These are phyloP conservation scores for Skeletonema marinoi DNA, from an alignment of 108 stramenopile species.

Conservation along the genomic window DNA sequence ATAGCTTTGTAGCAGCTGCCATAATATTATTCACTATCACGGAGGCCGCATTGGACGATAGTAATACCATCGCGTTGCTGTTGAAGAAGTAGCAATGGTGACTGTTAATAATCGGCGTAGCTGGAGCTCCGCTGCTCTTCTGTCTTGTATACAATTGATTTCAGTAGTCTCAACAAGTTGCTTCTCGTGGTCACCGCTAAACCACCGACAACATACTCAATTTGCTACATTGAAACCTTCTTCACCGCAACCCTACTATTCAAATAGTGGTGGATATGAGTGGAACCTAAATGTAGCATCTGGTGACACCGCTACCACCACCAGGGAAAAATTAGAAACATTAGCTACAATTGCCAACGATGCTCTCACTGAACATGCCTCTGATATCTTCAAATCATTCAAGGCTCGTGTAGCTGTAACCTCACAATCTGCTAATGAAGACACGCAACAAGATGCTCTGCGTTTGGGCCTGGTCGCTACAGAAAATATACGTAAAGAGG, in stretches of 20 bases:
- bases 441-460: background rate
- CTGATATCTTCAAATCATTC: slow-evolving; percentile 19
- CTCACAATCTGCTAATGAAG: slow-evolving; percentile 1
- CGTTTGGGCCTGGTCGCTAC: slow-evolving; percentile 80
- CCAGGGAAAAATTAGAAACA: slow-evolving; percentile 10
- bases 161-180: background rate
- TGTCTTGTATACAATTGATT: background rate
- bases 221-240: background rate
- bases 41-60: background rate
- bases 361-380: slow-evolving; percentile 8
- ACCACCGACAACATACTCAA: background rate
- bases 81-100: background rate
- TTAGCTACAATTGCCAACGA: slow-evolving; percentile 31
- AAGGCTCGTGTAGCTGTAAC: slow-evolving; percentile 28
- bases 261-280: background rate
- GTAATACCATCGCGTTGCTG: background rate
- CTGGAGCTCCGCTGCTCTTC: background rate
- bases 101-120: background rate
- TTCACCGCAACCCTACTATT: too few relatives aligned
- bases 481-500: slow-evolving; percentile 39
- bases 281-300: background rate
- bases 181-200: background rate
- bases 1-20: too few relatives aligned
- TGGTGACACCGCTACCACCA: background rate
- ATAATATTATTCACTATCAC: too few relatives aligned